A percentile compares a stretch with the other conserved stretches of the same genome.
These are phyloP conservation scores for Globisporangium solare DNA, from an alignment of 352 stramenopile genomes.

Conservation along the genomic window DNA sequence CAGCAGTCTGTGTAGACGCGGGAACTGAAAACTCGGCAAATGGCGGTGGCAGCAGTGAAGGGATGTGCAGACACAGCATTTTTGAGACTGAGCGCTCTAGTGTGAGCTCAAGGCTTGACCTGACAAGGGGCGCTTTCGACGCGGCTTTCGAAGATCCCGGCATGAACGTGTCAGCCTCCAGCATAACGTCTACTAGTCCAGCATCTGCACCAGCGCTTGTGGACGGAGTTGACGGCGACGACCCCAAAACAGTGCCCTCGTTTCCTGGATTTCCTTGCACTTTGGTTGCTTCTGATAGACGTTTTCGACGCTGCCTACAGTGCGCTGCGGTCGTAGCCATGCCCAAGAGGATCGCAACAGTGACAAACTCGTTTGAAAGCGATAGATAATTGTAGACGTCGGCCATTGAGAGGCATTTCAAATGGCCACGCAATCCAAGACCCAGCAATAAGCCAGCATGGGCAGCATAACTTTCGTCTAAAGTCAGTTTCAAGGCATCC, in stretches of 20 bases:
- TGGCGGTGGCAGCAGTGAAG: slow-evolving; percentile 90
- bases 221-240: slow-evolving; percentile 1
- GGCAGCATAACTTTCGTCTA: slow-evolving; percentile 82
- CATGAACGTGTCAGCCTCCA: slow-evolving; percentile 15
- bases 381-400: slow-evolving; percentile 99
- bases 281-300: slow-evolving; percentile 4
- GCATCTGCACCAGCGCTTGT: neutral
- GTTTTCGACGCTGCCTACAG: slow-evolving; percentile 50
- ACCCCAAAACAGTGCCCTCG: neutral
- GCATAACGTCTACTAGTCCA: slow-evolving; percentile 5
- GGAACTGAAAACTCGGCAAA: slow-evolving; percentile 96
- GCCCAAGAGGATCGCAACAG: slow-evolving; percentile 94
- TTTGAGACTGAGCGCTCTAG: slow-evolving; percentile 92
- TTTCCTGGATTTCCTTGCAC: neutral
- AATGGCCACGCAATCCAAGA: slow-evolving; percentile 92
- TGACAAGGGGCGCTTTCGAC: slow-evolving; percentile 30
- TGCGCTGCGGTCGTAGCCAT: slow-evolving; percentile 94
- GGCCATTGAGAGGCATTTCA: slow-evolving; percentile 93
- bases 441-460: slow-evolving; percentile 95
- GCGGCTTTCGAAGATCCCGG: slow-evolving; percentile 11
- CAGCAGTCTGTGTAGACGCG: slow-evolving; percentile 91
- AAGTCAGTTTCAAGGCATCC: slow-evolving; percentile 26
- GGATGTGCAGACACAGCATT: slow-evolving; percentile 98
- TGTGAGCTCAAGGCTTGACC: slow-evolving; percentile 48
- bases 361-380: slow-evolving; percentile 95